These are phyloP conservation scores for Blepharisma stoltei DNA, from an alignment of 73 alveolate species.

Conservation along the genomic window DNA sequence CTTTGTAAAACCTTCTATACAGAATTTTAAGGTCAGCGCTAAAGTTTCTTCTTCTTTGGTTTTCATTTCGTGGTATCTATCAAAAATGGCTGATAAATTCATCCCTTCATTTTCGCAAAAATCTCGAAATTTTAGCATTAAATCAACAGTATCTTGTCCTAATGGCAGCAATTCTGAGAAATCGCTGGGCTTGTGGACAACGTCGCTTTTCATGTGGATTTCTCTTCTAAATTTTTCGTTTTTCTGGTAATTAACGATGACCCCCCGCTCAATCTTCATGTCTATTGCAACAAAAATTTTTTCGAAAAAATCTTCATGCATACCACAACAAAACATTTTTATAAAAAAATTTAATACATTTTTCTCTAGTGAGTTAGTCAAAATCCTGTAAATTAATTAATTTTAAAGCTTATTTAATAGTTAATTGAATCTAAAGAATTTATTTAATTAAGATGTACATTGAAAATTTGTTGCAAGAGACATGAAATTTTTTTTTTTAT, in stretches of 20 bases:
- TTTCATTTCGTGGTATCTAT: constrained; percentile 19
- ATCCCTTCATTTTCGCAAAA: constrained; percentile 22
- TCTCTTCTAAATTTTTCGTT: constrained; percentile 20
- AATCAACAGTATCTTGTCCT: neutral
- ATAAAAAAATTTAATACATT: too few species aligned
- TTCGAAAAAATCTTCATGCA: too few species aligned
- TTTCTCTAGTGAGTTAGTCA: too few species aligned
- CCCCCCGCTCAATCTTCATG: too few species aligned
- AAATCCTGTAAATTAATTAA: too few species aligned
- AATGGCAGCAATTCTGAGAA: neutral
- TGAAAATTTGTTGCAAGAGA: too few species aligned
- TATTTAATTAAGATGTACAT: too few species aligned
- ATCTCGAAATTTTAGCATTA: neutral
- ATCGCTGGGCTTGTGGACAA: neutral
- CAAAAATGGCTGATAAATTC: constrained; percentile 16
- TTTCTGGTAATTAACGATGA: constrained; percentile 28
- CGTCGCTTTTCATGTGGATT: neutral
- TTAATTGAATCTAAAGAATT: too few species aligned
- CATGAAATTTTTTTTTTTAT: too few species aligned
- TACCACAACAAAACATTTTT: too few species aligned
- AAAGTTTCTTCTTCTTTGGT: constrained; percentile 12
- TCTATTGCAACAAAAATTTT: too few species aligned
- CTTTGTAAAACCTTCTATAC: neutral
- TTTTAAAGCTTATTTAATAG: too few species aligned
- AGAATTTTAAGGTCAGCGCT: neutral